Evolutionary conservation across 2,329 filamentous ascomycete species (phyloP).

Genomic region (Aspergillus tubingensis): DNA sequence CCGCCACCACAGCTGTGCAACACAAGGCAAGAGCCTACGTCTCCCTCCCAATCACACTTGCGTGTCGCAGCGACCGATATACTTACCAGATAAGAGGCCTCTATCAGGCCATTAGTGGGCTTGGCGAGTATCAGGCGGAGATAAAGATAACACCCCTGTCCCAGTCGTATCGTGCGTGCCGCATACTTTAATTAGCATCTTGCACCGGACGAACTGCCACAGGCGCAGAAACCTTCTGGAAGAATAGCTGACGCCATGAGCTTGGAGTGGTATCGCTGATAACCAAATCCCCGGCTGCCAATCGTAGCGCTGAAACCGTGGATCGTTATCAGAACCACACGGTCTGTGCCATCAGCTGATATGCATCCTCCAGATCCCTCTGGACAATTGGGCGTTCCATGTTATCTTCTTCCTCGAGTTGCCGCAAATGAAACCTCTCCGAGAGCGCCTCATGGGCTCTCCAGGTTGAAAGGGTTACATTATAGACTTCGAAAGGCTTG

Average conservation of each 20-base stretch:
- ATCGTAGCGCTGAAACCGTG: neutral
- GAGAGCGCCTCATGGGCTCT: neutral
- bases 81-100: neutral
- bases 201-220: neutral
- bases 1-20: neutral
- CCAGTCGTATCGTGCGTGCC: neutral
- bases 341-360: constrained; percentile 3
- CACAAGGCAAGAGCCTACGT: neutral
- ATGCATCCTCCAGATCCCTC: neutral
- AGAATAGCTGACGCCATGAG: neutral
- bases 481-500: neutral
- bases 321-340: neutral
- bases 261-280: neutral
- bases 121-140: neutral
- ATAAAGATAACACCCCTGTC: neutral
- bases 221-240: constrained; percentile 1
- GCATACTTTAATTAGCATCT: neutral
- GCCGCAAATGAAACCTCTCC: neutral
- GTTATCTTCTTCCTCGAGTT: neutral
- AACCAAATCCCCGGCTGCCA: neutral
- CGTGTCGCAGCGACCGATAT: neutral
- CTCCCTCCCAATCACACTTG: neutral
- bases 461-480: neutral
- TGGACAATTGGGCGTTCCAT: neutral
- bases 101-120: neutral